Evolutionary conservation across 2,329 filamentous ascomycete species (phyloP).

Genomic region (Alternaria solani): DNA sequence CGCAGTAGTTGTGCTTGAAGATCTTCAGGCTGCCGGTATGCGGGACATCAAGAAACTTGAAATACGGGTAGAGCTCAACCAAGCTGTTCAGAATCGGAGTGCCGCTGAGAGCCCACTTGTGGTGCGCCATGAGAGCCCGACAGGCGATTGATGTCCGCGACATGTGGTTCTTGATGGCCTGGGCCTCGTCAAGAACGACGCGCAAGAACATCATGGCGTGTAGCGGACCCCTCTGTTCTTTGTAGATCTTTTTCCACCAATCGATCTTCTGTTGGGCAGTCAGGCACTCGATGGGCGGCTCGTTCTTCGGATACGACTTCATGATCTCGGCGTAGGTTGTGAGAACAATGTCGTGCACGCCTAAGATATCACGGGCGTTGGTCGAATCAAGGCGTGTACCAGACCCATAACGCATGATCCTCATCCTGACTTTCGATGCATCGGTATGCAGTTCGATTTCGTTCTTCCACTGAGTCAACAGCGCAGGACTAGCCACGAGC

Average conservation of each 20-base stretch:
- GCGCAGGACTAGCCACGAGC: slow-evolving; percentile 52
- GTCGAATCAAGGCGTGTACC: slow-evolving; percentile 38
- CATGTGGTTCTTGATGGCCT: slow-evolving; percentile 62
- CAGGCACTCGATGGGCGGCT: slow-evolving; percentile 47
- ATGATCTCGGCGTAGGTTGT: slow-evolving; percentile 56
- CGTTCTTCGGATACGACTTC: slow-evolving; percentile 53
- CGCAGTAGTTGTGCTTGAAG: slow-evolving; percentile 57
- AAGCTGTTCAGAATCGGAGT: slow-evolving; percentile 52
- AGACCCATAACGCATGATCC: slow-evolving; percentile 38
- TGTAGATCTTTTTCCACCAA: slow-evolving; percentile 48
- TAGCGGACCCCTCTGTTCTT: slow-evolving; percentile 43
- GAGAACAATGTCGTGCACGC: slow-evolving; percentile 45
- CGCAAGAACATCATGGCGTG: slow-evolving; percentile 54
- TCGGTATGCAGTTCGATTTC: slow-evolving; percentile 45
- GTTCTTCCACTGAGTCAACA: slow-evolving; percentile 53
- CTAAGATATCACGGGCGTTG: slow-evolving; percentile 17
- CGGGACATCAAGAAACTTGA: slow-evolving; percentile 56
- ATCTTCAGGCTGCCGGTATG: slow-evolving; percentile 52
- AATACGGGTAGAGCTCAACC: slow-evolving; percentile 50
- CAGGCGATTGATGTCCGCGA: slow-evolving; percentile 56
- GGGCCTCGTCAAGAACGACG: slow-evolving; percentile 66
- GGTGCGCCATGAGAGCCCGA: slow-evolving; percentile 49
- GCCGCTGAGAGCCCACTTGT: slow-evolving; percentile 56
- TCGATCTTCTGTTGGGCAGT: slow-evolving; percentile 51
- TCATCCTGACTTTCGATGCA: slow-evolving; percentile 13